Conservation (phyloP, 495 filamentous ascomycete genomes). For the Hyaloscypha finlandica region DNA sequence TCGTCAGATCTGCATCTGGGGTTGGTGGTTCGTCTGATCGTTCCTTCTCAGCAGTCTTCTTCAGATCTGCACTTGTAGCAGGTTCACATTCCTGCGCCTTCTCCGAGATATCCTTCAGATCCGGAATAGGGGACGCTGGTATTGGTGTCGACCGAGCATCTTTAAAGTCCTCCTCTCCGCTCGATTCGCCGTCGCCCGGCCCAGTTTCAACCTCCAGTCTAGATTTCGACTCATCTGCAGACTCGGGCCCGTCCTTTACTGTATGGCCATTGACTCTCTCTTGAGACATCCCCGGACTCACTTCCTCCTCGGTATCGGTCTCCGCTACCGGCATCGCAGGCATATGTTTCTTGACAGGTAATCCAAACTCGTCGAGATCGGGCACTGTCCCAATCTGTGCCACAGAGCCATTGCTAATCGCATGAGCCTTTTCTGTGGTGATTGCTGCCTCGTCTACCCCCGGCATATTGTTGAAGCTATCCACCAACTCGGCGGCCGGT, state of each 20-base stretch:
- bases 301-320: conserved; percentile 16
- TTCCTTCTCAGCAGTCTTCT: conserved; percentile 28
- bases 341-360: conserved; percentile 48
- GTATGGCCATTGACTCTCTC: conserved; percentile 23
- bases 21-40: background rate
- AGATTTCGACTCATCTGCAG: background rate
- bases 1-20: conserved; percentile 23
- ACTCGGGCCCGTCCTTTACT: conserved; percentile 1
- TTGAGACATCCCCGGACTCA: conserved; percentile 17
- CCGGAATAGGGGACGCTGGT: conserved; percentile 28
- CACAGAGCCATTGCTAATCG: conserved; percentile 1
- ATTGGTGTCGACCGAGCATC: conserved; percentile 40
- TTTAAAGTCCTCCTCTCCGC: conserved; percentile 42
- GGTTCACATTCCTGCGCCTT: background rate
- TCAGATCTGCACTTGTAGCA: background rate
- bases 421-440: conserved; percentile 22
- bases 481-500: background rate
- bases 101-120: conserved; percentile 6
- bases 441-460: conserved; percentile 18
- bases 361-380: conserved; percentile 58
- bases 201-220: background rate
- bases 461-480: conserved; percentile 29
- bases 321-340: conserved; percentile 14
- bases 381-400: conserved; percentile 31
- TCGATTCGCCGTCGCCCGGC: conserved; percentile 7